Evolutionary conservation across 192 early-diverging fungal genomes (phyloP).

Genomic region (Gaertneriomyces sp.): DNA sequence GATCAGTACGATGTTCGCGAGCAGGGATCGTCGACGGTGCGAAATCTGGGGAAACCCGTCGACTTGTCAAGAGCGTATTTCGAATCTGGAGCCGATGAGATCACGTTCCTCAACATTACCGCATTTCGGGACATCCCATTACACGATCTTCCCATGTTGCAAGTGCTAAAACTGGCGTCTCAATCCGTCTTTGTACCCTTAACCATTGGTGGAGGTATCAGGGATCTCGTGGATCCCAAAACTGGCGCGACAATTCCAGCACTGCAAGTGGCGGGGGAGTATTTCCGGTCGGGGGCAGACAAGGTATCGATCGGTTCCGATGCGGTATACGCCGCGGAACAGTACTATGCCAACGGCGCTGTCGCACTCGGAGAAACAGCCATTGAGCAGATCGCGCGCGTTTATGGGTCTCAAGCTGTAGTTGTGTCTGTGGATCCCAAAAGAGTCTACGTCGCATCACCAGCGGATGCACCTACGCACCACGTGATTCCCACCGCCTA

Average conservation of each 20-base stretch:
- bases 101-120: slow-evolving; percentile 98
- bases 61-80: slow-evolving; percentile 89
- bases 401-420: slow-evolving; percentile 97
- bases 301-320: slow-evolving; percentile 99
- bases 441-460: slow-evolving; percentile 82
- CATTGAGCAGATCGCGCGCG: slow-evolving; percentile 90
- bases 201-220: slow-evolving; percentile 98
- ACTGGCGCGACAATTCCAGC: slow-evolving; percentile 63
- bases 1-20: slow-evolving; percentile 99
- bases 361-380: slow-evolving; percentile 64
- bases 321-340: slow-evolving; percentile 97
- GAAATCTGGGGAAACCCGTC: slow-evolving; percentile 97
- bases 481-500: slow-evolving; percentile 64
- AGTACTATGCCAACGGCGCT: slow-evolving; percentile 57
- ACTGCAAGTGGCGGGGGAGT: slow-evolving; percentile 96
- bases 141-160: slow-evolving; percentile 90
- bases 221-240: slow-evolving; percentile 84
- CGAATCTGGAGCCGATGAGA: slow-evolving; percentile 94
- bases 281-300: slow-evolving; percentile 98
- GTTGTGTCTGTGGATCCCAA: slow-evolving; percentile 98
- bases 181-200: slow-evolving; percentile 97
- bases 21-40: slow-evolving; percentile 61
- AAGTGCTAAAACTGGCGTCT: slow-evolving; percentile 82
- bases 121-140: slow-evolving; percentile 92
- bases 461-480: slow-evolving; percentile 71